phyloP scores from a whole-genome alignment of 176 grass and related monocot genomes.

The Triticum dicoccoides region DNA sequence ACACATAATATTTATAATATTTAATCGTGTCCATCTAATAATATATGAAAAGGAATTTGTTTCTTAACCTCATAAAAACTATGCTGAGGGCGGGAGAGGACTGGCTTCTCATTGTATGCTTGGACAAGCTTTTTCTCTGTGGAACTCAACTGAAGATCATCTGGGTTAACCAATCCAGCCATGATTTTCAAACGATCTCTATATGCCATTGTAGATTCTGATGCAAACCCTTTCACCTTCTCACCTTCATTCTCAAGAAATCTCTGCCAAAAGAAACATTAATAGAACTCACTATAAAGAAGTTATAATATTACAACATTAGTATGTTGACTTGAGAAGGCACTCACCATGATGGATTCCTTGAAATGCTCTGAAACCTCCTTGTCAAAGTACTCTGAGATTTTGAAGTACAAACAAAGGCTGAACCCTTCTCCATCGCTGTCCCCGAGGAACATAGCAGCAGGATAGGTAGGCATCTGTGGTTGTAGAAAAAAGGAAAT shows the following conservation, averaged over 20 bases:
- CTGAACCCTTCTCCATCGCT: constrained; percentile 86
- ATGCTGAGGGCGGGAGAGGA: constrained; percentile 93
- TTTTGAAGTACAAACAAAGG: constrained; percentile 88
- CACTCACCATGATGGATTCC: constrained; percentile 68
- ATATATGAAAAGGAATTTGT: background rate
- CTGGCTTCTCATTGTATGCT: constrained; percentile 95
- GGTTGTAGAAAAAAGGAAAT: constrained; percentile 15
- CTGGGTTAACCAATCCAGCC: constrained; percentile 87
- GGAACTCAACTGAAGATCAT: constrained; percentile 73
- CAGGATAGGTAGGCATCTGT: constrained; percentile 91
- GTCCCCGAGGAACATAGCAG: constrained; percentile 90
- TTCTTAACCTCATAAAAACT: constrained; percentile 69
- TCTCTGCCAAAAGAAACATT: constrained; percentile 34
- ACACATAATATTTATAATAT: background rate
- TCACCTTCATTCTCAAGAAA: constrained; percentile 82
- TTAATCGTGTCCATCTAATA: background rate
- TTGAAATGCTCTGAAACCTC: constrained; percentile 91
- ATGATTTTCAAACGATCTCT: constrained; percentile 95
- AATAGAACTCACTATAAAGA: constrained; percentile 11
- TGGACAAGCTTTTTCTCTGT: constrained; percentile 86
- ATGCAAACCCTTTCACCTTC: constrained; percentile 78
- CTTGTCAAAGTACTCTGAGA: constrained; percentile 90
- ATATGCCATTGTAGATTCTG: constrained; percentile 66
- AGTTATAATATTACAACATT: background rate
- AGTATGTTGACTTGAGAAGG: background rate